These are phyloP conservation scores for Talaromyces sp. DNA, from an alignment of 2,329 filamentous ascomycete species.

Conservation along the genomic window DNA sequence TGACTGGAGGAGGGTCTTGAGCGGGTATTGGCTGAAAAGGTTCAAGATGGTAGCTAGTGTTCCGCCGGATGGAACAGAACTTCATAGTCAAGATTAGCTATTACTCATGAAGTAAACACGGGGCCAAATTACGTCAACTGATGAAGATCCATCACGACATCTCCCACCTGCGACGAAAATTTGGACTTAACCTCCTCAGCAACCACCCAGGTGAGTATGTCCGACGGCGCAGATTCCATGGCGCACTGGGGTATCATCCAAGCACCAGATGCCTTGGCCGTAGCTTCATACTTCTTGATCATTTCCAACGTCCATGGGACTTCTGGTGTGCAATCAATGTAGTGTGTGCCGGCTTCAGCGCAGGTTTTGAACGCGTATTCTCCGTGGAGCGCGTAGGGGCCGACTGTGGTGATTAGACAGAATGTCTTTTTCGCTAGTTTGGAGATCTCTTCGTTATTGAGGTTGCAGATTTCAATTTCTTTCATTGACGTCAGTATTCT, in stretches of 20 bases:
- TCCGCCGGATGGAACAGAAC: conserved; percentile 5
- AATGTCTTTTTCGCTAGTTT: conserved; percentile 5
- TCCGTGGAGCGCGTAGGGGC: conserved; percentile 9
- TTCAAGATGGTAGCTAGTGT: conserved; percentile 2
- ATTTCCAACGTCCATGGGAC: conserved; percentile 9
- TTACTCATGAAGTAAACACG: not conserved
- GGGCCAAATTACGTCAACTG: not conserved
- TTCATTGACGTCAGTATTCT: not conserved
- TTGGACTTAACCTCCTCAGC: not conserved
- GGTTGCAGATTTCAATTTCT: conserved; percentile 8
- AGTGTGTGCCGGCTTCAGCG: conserved; percentile 8
- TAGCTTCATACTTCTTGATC: conserved; percentile 12
- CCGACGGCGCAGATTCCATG: conserved; percentile 9
- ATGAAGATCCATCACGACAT: not conserved
- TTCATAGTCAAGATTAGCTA: not conserved
- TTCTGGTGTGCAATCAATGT: conserved; percentile 7
- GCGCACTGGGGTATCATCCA: conserved; percentile 8
- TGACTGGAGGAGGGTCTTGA: not conserved
- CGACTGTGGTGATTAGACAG: conserved; percentile 4
- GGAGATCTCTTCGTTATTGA: not conserved
- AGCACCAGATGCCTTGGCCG: conserved; percentile 1
- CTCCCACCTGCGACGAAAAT: not conserved
- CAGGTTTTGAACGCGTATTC: conserved; percentile 5
- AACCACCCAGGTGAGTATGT: conserved; percentile 5
- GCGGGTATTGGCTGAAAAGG: not conserved